Percentiles rank a stretch among this genome's conserved stretches.
Conservation (phyloP, 140 eudicot genomes). For the Oenanthe javanica region DNA sequence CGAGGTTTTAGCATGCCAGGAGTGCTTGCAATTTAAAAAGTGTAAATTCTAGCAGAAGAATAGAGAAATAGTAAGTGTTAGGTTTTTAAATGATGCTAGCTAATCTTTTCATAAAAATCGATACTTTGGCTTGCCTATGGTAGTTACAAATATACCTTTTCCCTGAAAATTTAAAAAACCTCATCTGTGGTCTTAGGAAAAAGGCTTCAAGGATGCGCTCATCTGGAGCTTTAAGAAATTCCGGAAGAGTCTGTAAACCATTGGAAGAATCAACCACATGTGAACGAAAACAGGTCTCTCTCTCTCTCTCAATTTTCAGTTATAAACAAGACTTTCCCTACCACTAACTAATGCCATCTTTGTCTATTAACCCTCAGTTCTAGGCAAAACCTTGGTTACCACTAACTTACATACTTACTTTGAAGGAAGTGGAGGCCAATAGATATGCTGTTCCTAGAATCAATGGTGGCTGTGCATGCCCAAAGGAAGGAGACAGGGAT, state of each 20-base stretch:
- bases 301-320: not conserved
- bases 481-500: slow-evolving; percentile 28
- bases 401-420: not conserved
- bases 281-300: slow-evolving; percentile 7
- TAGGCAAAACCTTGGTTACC: not conserved
- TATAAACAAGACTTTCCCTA: not conserved
- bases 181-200: slow-evolving; percentile 36
- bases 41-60: too few relatives aligned
- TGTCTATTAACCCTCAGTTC: too few relatives aligned
- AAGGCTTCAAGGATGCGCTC: slow-evolving; percentile 26
- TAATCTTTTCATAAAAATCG: too few relatives aligned
- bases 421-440: slow-evolving; percentile 23
- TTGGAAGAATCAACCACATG: slow-evolving; percentile 32
- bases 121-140: too few relatives aligned
- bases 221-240: slow-evolving; percentile 27
- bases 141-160: too few relatives aligned
- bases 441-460: slow-evolving; percentile 18
- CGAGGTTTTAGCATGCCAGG: too few relatives aligned
- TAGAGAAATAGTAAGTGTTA: too few relatives aligned
- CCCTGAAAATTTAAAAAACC: too few relatives aligned
- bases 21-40: too few relatives aligned
- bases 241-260: slow-evolving; percentile 26
- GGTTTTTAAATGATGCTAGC: too few relatives aligned
- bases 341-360: not conserved
- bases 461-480: slow-evolving; percentile 26